phyloP scores from a whole-genome alignment of 1,284 basidiomycete species.

The Fomes fomentarius region DNA sequence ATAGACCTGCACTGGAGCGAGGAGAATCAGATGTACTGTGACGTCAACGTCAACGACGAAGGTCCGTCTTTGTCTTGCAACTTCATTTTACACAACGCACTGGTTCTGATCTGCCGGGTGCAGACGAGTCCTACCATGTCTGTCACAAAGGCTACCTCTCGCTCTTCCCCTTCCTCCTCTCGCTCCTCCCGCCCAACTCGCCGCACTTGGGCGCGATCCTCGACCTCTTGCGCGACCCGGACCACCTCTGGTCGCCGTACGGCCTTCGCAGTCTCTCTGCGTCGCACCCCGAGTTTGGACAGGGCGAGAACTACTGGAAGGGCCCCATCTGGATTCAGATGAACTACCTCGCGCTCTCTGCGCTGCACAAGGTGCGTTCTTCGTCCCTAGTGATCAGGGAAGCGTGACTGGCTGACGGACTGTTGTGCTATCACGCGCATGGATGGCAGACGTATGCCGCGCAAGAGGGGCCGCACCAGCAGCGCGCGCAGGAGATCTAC shows the following conservation, averaged over 20 bases:
- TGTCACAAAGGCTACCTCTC: constrained; percentile 94
- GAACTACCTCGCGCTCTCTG: constrained; percentile 87
- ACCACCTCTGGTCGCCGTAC: constrained; percentile 89
- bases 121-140: constrained; percentile 89
- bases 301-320: constrained; percentile 96
- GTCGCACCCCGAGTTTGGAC: constrained; percentile 85
- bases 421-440: neutral
- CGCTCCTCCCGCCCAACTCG: constrained; percentile 76
- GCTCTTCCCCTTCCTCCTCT: constrained; percentile 88
- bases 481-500: constrained; percentile 79
- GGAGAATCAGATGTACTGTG: constrained; percentile 90
- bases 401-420: neutral
- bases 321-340: constrained; percentile 97
- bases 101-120: neutral
- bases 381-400: too few species aligned
- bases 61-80: too few species aligned
- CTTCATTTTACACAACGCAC: too few species aligned
- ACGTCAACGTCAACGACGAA: constrained; percentile 82
- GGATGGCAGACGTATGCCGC: constrained; percentile 70
- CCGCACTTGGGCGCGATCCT: constrained; percentile 80
- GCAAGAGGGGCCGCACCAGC: constrained; percentile 80
- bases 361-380: constrained; percentile 68
- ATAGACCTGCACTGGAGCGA: constrained; percentile 93
- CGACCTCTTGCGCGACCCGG: constrained; percentile 77
- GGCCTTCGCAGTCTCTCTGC: constrained; percentile 87